These are phyloP conservation scores for Sphaerulina vaccinii DNA, from an alignment of 2,329 filamentous ascomycete genomes.

Conservation along the genomic window DNA sequence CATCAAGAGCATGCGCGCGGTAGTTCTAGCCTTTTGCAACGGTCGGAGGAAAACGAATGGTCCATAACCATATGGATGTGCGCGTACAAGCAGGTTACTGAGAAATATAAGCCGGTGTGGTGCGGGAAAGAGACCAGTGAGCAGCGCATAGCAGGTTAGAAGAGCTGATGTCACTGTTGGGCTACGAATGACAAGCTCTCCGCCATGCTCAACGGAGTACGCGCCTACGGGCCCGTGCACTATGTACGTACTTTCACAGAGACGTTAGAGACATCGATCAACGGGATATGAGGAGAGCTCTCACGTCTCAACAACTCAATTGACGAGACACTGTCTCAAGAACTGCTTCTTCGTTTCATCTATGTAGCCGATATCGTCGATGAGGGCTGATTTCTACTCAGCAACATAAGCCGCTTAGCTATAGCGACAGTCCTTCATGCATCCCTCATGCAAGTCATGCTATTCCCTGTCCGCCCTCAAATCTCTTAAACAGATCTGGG, in stretches of 20 bases:
- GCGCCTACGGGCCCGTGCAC: background rate
- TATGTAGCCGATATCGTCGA: background rate
- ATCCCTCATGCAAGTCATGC: background rate
- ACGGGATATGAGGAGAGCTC: background rate
- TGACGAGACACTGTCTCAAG: background rate
- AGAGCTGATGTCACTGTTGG: background rate
- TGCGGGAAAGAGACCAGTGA: background rate
- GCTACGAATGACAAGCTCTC: constrained; percentile 5
- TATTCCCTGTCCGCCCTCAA: background rate
- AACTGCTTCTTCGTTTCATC: background rate
- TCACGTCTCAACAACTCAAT: background rate
- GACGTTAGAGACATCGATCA: background rate
- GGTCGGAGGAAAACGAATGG: constrained; percentile 2
- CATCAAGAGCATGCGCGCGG: background rate
- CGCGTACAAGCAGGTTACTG: background rate
- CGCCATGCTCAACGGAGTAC: background rate
- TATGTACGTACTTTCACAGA: background rate
- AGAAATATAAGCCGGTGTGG: background rate
- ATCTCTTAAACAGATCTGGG: background rate
- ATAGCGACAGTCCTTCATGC: background rate
- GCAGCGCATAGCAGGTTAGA: background rate
- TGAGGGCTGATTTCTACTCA: background rate
- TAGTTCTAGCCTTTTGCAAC: background rate
- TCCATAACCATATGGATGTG: background rate
- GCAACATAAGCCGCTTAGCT: background rate